Percentiles rank a stretch among this genome's conserved stretches.
These are phyloP conservation scores for Melastoma malabathricum DNA, from an alignment of 345 rosid genomes.

Conservation along the genomic window DNA sequence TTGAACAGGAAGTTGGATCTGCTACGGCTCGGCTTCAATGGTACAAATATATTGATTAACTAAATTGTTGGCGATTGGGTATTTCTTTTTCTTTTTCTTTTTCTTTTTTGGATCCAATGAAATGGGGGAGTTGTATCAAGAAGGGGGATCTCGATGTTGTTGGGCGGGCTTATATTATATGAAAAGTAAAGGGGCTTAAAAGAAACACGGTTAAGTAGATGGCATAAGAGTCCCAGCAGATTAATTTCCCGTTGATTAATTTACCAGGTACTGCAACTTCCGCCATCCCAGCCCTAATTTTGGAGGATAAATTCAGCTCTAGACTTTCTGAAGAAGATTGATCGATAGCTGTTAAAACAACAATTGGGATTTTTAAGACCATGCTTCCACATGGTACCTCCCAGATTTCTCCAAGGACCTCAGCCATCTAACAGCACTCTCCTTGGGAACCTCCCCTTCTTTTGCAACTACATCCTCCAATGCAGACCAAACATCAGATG, in stretches of 20 bases:
- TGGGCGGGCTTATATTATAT: no score
- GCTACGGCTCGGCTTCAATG: slow-evolving; percentile 99
- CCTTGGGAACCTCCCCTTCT: slow-evolving; percentile 52
- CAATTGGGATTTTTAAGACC: slow-evolving; percentile 40
- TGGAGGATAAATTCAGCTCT: no score
- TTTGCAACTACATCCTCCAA: slow-evolving; percentile 58
- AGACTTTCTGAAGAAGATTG: neutral
- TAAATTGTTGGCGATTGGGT: no score
- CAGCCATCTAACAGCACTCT: slow-evolving; percentile 40
- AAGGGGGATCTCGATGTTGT: slow-evolving; percentile 9
- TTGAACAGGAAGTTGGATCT: slow-evolving; percentile 99
- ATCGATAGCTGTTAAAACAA: neutral
- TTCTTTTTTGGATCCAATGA: no score
- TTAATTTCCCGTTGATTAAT: no score
- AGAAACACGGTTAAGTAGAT: no score
- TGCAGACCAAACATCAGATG: slow-evolving; percentile 56
- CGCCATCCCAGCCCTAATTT: no score
- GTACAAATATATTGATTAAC: slow-evolving; percentile 16
- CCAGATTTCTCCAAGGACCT: slow-evolving; percentile 66
- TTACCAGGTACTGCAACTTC: no score
- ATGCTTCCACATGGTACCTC: slow-evolving; percentile 85
- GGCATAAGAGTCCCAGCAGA: no score
- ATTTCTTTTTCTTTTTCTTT: no score
- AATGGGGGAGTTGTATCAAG: neutral
- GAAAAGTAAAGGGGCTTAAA: no score